A percentile compares a stretch with the other conserved stretches of the same genome.
phyloP scores from a whole-genome alignment of 345 rosid genomes.

The Rhodamnia argentea region DNA sequence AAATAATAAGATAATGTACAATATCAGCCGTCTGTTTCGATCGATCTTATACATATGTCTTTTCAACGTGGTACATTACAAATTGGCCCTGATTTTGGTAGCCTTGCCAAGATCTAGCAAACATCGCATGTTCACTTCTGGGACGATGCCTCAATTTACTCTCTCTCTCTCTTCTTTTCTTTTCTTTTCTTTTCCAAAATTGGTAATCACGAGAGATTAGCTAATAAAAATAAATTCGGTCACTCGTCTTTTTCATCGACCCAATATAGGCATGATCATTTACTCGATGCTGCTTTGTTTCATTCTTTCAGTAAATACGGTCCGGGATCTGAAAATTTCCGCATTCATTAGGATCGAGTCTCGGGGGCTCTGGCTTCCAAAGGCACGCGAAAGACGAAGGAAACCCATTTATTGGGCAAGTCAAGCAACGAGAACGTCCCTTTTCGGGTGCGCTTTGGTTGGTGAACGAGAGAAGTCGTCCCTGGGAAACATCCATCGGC shows the following conservation, averaged over 20 bases:
- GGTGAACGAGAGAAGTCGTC: background rate
- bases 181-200: background rate
- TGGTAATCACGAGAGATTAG: no score
- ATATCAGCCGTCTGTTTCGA: background rate
- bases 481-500: background rate
- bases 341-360: background rate
- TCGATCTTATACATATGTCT: background rate
- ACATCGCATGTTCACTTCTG: background rate
- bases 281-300: background rate
- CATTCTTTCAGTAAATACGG: background rate
- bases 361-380: background rate
- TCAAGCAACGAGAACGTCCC: background rate
- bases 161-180: no score
- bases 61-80: background rate
- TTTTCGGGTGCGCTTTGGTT: background rate
- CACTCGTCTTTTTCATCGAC: background rate
- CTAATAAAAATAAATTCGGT: no score
- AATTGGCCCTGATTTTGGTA: background rate
- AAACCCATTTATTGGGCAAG: background rate
- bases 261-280: background rate
- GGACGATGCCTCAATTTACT: background rate
- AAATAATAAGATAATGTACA: background rate
- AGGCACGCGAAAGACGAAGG: background rate
- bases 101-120: background rate
- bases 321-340: fast-evolving